Evolutionary conservation across 1,284 basidiomycete species (phyloP).

Genomic region (Agaricales sp.): DNA sequence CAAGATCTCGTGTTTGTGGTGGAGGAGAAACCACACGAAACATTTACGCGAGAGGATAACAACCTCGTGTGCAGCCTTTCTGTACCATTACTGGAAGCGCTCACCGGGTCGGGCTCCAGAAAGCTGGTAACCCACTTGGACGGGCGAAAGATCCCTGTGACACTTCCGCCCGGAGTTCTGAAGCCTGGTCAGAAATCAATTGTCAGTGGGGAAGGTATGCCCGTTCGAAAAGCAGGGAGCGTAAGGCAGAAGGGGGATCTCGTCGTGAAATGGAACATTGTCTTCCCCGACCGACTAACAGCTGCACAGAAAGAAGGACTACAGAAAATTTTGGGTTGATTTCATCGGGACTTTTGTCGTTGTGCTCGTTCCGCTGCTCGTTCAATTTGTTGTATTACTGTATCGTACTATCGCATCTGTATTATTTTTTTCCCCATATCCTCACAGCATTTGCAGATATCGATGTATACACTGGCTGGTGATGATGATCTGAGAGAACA

Average conservation of each 20-base stretch:
- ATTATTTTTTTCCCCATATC: too few relatives aligned
- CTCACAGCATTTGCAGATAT: too few relatives aligned
- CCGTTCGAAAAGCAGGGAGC: conserved; percentile 72
- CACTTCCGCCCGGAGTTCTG: conserved; percentile 60
- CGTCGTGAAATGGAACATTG: conserved; percentile 73
- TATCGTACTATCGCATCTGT: neutral
- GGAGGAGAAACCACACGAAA: conserved; percentile 80
- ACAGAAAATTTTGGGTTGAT: conserved; percentile 53
- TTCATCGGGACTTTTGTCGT: neutral
- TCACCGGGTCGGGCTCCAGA: conserved; percentile 42
- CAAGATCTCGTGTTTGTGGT: conserved; percentile 88
- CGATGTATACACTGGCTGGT: neutral
- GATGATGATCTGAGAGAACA: neutral
- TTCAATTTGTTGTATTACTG: neutral
- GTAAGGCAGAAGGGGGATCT: conserved; percentile 75
- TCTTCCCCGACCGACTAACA: conserved; percentile 73
- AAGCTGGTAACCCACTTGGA: conserved; percentile 66
- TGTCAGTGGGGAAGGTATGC: conserved; percentile 81
- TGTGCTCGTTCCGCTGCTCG: neutral
- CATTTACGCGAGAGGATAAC: conserved; percentile 73
- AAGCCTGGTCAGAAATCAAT: conserved; percentile 72
- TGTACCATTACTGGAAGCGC: conserved; percentile 77
- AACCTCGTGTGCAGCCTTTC: conserved; percentile 58
- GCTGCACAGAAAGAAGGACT: conserved; percentile 71
- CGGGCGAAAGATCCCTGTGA: conserved; percentile 63